Percentiles rank a stretch among this genome's conserved stretches.
phyloP scores from a whole-genome alignment of 1,139 yeast species.

The Pichia sp. region DNA sequence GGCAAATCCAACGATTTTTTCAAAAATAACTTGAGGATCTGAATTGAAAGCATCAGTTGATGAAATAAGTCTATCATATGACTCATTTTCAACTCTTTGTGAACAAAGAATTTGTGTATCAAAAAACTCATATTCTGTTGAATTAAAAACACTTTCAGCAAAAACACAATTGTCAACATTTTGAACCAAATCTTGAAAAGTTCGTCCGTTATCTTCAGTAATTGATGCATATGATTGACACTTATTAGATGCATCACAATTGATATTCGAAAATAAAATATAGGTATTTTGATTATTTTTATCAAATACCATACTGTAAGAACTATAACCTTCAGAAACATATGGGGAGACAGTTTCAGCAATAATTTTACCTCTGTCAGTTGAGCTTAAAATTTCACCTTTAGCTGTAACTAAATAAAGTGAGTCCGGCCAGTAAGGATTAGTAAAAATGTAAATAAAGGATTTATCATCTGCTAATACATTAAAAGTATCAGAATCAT shows the following conservation, averaged over 20 bases:
- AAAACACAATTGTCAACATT: constrained; percentile 60
- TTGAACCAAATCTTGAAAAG: constrained; percentile 48
- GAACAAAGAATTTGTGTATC: constrained; percentile 62
- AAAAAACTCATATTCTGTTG: constrained; percentile 30
- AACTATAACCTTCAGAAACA: constrained; percentile 9
- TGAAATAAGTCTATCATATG: constrained; percentile 37
- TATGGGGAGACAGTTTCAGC: constrained; percentile 42
- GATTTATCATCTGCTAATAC: constrained; percentile 36
- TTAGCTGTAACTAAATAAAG: constrained; percentile 54
- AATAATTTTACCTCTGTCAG: constrained; percentile 64
- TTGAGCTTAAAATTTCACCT: constrained; percentile 48
- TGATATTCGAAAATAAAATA: constrained; percentile 61
- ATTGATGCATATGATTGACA: constrained; percentile 57
- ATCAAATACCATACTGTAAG: constrained; percentile 44
- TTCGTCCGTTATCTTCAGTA: constrained; percentile 57
- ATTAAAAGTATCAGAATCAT: constrained; percentile 51
- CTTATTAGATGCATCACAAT: constrained; percentile 41
- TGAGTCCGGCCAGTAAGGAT: constrained; percentile 56
- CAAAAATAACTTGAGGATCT: constrained; percentile 36
- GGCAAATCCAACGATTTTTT: constrained; percentile 59
- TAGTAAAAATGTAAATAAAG: constrained; percentile 50
- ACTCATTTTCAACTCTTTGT: constrained; percentile 20
- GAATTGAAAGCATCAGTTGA: constrained; percentile 48
- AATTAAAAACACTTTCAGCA: constrained; percentile 46
- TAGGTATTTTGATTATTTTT: constrained; percentile 49